A percentile compares a stretch with the other conserved stretches of the same genome.
Evolutionary conservation across 257 asterid genomes (phyloP).

Genomic region (Solanum gandarillasii): DNA sequence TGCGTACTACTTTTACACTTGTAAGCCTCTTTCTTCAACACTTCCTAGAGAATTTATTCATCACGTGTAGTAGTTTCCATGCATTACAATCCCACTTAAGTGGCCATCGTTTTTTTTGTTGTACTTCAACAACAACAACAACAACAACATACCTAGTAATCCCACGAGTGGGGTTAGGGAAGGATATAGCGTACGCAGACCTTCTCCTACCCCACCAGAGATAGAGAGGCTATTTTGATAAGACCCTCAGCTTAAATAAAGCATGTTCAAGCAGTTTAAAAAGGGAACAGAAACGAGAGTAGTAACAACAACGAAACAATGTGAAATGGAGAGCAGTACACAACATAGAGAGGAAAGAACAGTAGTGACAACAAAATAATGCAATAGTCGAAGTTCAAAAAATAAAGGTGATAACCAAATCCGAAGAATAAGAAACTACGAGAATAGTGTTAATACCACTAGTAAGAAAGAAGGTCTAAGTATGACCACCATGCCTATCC

Average conservation of each 20-base stretch:
- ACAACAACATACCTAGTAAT: not conserved
- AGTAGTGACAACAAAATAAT: not conserved
- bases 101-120: not conserved
- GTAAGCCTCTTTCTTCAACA: not conserved
- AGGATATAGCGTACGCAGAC: not conserved
- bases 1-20: not conserved
- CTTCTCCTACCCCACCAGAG: not conserved
- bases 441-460: not conserved
- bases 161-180: not conserved
- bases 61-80: not conserved
- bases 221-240: not conserved
- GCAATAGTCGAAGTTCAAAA: not conserved
- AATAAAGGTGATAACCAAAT: not conserved
- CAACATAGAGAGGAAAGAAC: not conserved
- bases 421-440: not conserved
- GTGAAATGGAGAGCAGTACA: not conserved
- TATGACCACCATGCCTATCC: not conserved
- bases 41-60: not conserved
- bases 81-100: not conserved
- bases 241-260: not conserved
- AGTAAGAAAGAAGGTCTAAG: not conserved
- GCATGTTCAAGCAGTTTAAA: not conserved
- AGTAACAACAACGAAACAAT: not conserved
- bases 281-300: not conserved
- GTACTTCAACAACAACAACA: not conserved